A percentile compares a stretch with the other conserved stretches of the same genome.
phyloP scores from a whole-genome alignment of 1,284 basidiomycete species.

The Testicularia cyperi region DNA sequence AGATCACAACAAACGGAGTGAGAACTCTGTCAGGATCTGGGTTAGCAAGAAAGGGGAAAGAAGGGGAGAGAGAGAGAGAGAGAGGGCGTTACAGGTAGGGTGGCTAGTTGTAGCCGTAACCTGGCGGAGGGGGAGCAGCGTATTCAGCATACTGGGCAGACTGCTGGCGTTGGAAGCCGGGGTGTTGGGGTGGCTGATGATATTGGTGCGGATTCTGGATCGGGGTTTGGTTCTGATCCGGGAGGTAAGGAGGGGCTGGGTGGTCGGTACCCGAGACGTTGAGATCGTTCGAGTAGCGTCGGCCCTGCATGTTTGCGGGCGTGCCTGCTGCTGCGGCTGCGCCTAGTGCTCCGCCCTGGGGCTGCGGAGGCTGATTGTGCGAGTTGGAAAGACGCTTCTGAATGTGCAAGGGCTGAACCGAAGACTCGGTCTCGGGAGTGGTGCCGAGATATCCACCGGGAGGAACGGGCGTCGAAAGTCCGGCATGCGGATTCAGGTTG shows the following conservation, averaged over 20 bases:
- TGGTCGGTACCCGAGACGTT: conserved; percentile 9
- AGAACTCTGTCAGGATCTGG: too few relatives aligned
- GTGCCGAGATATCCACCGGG: conserved; percentile 11
- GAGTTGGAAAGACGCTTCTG: conserved; percentile 29
- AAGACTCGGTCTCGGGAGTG: conserved; percentile 8
- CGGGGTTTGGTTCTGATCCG: background rate
- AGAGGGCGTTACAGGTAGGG: too few relatives aligned
- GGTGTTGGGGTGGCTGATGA: background rate
- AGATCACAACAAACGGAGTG: too few relatives aligned
- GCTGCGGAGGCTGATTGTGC: too few relatives aligned
- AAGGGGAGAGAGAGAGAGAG: too few relatives aligned
- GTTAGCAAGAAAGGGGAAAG: too few relatives aligned
- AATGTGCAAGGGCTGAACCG: conserved; percentile 36
- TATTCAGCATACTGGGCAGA: conserved; percentile 29
- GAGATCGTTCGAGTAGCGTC: conserved; percentile 16
- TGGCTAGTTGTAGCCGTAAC: conserved; percentile 24
- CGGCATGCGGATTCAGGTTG: conserved; percentile 5
- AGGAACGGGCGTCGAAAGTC: conserved; percentile 6
- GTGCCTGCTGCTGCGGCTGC: conserved; percentile 21
- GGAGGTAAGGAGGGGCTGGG: conserved; percentile 38
- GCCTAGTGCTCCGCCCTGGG: too few relatives aligned
- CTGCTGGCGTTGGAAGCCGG: conserved; percentile 9
- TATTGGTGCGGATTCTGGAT: conserved; percentile 3
- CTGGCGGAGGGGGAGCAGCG: conserved; percentile 30
- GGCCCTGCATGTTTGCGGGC: conserved; percentile 12